A percentile compares a stretch with the other conserved stretches of the same genome.
phyloP scores from a whole-genome alignment of 1,284 basidiomycete species.

The Termitomyces sp. region DNA sequence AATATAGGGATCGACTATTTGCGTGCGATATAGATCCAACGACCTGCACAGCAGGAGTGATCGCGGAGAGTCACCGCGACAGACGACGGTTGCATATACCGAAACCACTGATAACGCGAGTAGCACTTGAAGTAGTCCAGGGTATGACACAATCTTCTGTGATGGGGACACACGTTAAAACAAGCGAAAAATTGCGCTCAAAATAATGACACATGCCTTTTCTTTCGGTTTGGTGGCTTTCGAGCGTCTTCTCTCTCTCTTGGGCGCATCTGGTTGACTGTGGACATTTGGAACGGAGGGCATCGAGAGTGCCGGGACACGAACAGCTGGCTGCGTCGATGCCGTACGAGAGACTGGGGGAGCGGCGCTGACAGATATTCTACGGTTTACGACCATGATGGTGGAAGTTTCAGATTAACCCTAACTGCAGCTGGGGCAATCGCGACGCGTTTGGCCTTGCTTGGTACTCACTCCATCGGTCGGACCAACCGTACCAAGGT shows the following conservation, averaged over 20 bases:
- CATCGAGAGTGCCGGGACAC: not conserved
- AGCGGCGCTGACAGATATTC: conserved; percentile 5
- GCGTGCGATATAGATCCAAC: conserved; percentile 9
- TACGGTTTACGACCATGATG: conserved; percentile 11
- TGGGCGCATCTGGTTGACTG: not conserved
- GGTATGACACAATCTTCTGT: not conserved
- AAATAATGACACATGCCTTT: not conserved
- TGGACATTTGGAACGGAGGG: not conserved
- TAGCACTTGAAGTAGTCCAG: not conserved
- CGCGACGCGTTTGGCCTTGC: not conserved
- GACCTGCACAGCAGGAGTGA: conserved; percentile 8
- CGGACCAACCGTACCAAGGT: not conserved
- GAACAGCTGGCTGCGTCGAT: conserved; percentile 1
- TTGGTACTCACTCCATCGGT: not conserved
- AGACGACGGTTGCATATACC: conserved; percentile 7
- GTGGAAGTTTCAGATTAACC: not conserved
- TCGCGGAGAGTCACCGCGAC: conserved; percentile 1
- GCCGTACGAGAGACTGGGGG: conserved; percentile 8
- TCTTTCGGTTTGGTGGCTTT: not conserved
- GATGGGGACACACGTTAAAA: not conserved
- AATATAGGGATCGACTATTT: conserved; percentile 14
- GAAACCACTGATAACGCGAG: conserved; percentile 1
- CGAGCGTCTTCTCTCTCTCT: not conserved
- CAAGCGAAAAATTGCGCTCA: not conserved
- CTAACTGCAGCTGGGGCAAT: not conserved